phyloP scores from a whole-genome alignment of 164 flowering plant genomes.

The Akebia trifoliata region DNA sequence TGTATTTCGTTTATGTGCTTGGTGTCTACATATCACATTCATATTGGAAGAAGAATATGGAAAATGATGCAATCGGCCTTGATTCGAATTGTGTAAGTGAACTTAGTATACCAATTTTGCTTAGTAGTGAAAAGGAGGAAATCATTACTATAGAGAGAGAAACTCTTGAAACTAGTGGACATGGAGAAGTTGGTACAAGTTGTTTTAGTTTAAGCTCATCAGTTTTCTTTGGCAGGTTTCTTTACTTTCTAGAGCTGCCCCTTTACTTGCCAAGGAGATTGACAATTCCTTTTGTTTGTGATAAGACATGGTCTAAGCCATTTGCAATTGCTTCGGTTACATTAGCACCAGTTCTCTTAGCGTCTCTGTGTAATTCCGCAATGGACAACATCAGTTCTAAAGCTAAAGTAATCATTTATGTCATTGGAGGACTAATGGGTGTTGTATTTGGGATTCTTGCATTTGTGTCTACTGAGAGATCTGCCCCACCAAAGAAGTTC shows the following conservation, averaged over 20 bases:
- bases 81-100: conserved; percentile 9
- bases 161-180: conserved; percentile 9
- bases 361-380: conserved; percentile 28
- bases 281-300: conserved; percentile 43
- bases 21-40: conserved; percentile 35
- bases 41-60: conserved; percentile 13
- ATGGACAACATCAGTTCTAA: conserved; percentile 1
- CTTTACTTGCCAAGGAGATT: conserved; percentile 41
- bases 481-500: conserved; percentile 35
- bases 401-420: conserved; percentile 9
- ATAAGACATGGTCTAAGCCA: conserved; percentile 43
- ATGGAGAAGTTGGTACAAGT: background rate
- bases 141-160: background rate
- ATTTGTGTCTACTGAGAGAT: conserved; percentile 20
- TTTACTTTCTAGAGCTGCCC: conserved; percentile 31
- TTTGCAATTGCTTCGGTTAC: conserved; percentile 39
- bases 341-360: conserved; percentile 36
- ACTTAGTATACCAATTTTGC: conserved; percentile 25
- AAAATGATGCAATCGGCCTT: conserved; percentile 6
- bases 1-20: conserved; percentile 53
- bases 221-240: conserved; percentile 10
- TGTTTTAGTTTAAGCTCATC: conserved; percentile 13
- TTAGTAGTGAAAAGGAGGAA: conserved; percentile 12
- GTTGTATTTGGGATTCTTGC: conserved; percentile 31
- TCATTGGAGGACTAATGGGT: conserved; percentile 24